Conservation (phyloP, 2,329 filamentous ascomycete genomes). For the Leptodontidium sp. region DNA sequence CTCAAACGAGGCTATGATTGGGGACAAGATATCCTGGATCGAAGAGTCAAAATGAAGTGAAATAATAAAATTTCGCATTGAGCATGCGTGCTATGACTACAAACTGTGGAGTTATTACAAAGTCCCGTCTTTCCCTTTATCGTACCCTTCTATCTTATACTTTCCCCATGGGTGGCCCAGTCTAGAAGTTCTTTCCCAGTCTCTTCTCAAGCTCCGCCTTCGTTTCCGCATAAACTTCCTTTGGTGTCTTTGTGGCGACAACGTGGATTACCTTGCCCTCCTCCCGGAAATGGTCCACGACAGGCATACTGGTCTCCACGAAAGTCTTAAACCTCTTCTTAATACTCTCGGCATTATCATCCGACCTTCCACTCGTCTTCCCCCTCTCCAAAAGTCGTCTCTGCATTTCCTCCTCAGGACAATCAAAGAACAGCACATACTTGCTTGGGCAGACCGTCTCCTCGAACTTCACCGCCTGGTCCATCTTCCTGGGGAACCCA, state of each 20-base stretch:
- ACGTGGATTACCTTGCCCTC: conserved; percentile 84
- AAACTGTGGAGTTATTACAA: conserved; percentile 30
- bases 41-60: conserved; percentile 20
- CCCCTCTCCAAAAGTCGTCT: conserved; percentile 83
- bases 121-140: conserved; percentile 7
- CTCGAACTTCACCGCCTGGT: conserved; percentile 96
- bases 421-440: conserved; percentile 94
- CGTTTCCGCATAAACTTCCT: conserved; percentile 66
- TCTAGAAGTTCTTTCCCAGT: conserved; percentile 56
- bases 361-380: conserved; percentile 88
- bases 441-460: conserved; percentile 82
- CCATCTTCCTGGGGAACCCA: conserved; percentile 95
- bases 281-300: conserved; percentile 83
- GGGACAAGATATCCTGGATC: conserved; percentile 21
- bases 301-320: conserved; percentile 96
- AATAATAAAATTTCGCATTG: conserved; percentile 34
- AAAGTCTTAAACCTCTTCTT: conserved; percentile 96
- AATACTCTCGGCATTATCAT: conserved; percentile 96
- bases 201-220: conserved; percentile 57
- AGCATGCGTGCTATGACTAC: conserved; percentile 34
- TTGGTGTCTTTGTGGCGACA: conserved; percentile 72
- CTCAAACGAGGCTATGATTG: conserved; percentile 25
- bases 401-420: conserved; percentile 89
- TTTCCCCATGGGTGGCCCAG: background rate
- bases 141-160: conserved; percentile 18